A percentile compares a stretch with the other conserved stretches of the same genome.
These are phyloP conservation scores for Fraxinus dipetala DNA, from an alignment of 305 asterid genomes.

Conservation along the genomic window DNA sequence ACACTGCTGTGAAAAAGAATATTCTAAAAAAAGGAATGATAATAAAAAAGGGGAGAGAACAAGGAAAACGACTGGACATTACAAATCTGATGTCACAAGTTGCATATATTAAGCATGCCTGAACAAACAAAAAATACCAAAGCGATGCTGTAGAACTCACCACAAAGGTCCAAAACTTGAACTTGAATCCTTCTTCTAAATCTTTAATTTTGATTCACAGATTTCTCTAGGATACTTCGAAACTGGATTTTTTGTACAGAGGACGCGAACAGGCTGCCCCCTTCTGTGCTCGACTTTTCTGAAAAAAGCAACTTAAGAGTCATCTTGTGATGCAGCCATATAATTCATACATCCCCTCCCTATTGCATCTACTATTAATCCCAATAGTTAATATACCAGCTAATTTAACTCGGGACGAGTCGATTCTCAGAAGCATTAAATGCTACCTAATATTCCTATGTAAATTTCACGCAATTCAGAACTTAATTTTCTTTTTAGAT, in stretches of 20 bases:
- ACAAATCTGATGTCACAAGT: background rate
- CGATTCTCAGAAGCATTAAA: background rate
- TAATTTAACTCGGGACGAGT: background rate
- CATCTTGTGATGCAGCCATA: background rate
- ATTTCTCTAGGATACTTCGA: background rate
- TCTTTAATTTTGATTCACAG: constrained; percentile 1
- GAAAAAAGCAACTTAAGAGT: constrained; percentile 5
- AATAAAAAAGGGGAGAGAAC: background rate
- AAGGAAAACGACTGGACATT: background rate
- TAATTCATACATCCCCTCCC: constrained; percentile 1
- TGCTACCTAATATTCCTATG: background rate
- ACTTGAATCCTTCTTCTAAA: background rate
- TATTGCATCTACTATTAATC: background rate
- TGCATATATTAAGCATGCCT: background rate
- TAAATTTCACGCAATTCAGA: background rate
- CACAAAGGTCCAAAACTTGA: background rate
- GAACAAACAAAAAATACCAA: background rate
- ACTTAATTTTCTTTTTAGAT: background rate
- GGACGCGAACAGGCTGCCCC: background rate
- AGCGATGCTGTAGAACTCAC: background rate
- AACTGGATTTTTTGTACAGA: constrained; percentile 6
- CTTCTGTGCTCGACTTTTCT: constrained; percentile 9
- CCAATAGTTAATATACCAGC: background rate
- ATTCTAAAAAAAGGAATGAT: background rate
- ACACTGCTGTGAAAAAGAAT: background rate